Conservation (phyloP, 2,329 filamentous ascomycete species). For the Dryadomyces quercus-mongolicae region DNA sequence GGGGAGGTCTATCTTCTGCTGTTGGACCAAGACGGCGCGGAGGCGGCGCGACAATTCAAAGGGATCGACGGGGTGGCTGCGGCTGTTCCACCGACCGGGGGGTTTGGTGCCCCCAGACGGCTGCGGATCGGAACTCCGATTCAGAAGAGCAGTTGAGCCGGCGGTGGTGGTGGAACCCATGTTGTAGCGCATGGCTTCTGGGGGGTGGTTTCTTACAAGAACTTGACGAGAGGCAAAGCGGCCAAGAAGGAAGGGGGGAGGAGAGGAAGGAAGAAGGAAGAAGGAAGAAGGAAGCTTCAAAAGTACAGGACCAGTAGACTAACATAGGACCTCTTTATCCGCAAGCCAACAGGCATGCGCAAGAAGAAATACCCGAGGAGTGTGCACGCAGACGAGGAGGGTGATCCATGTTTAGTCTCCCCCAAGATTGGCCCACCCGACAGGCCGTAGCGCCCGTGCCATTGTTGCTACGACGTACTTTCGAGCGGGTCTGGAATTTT, state of each 20-base stretch:
- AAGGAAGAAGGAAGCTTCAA: background rate
- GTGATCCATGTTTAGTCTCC: too few species aligned
- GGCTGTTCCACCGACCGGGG: background rate
- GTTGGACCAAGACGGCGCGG: conserved; percentile 35
- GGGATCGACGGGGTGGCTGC: conserved; percentile 29
- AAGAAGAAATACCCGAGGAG: background rate
- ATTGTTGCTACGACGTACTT: too few species aligned
- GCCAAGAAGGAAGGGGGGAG: background rate
- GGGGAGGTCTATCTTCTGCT: conserved; percentile 21
- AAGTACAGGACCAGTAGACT: background rate
- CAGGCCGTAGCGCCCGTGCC: background rate
- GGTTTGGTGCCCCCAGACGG: background rate
- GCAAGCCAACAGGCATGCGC: background rate
- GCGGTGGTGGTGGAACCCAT: background rate
- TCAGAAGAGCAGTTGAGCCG: background rate
- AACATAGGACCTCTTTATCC: background rate
- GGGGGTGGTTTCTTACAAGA: too few species aligned
- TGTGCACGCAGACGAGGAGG: background rate
- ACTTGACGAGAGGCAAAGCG: background rate
- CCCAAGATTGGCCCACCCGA: background rate
- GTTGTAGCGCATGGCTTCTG: background rate
- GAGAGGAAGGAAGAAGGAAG: background rate
- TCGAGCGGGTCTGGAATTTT: too few species aligned
- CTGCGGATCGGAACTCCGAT: background rate
- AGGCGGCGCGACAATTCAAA: conserved; percentile 43